These are phyloP conservation scores for Nitzschia palea DNA, from an alignment of 108 stramenopile species.

Conservation along the genomic window DNA sequence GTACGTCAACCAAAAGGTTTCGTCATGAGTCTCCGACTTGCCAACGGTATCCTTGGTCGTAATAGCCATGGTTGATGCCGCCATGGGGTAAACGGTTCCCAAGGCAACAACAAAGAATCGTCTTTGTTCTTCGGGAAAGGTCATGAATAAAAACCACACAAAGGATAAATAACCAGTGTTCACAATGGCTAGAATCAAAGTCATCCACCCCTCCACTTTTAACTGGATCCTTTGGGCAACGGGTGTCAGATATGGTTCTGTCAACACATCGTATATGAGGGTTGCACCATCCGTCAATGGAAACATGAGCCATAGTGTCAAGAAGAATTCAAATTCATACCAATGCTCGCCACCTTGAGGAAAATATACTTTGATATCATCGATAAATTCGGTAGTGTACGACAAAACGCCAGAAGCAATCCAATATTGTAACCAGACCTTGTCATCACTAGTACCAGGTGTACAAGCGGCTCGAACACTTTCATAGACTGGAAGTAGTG, in stretches of 20 bases:
- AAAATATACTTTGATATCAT: conserved; percentile 26
- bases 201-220: conserved; percentile 32
- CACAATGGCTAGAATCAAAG: conserved; percentile 20
- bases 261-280: conserved; percentile 40
- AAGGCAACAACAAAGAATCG: conserved; percentile 38
- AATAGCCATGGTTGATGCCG: conserved; percentile 37
- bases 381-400: conserved; percentile 45
- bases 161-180: conserved; percentile 38
- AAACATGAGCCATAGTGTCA: conserved; percentile 46
- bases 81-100: conserved; percentile 52
- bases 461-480: conserved; percentile 37
- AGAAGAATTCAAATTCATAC: conserved; percentile 58
- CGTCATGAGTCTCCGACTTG: conserved; percentile 26
- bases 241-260: conserved; percentile 36
- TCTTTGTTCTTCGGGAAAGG: conserved; percentile 32
- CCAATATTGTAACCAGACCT: conserved; percentile 42
- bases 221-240: conserved; percentile 17
- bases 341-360: conserved; percentile 44
- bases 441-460: conserved; percentile 43
- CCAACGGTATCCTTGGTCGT: no score
- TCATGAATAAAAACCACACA: conserved; percentile 50
- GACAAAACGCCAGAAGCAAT: conserved; percentile 26
- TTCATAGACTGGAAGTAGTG: conserved; percentile 37
- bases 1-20: conserved; percentile 55
- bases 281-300: conserved; percentile 53